Evolutionary conservation across 2,329 filamentous ascomycete genomes (phyloP), one percentile per base, ranked within the genome.

Genomic region (Xylaria sp.): DNA sequence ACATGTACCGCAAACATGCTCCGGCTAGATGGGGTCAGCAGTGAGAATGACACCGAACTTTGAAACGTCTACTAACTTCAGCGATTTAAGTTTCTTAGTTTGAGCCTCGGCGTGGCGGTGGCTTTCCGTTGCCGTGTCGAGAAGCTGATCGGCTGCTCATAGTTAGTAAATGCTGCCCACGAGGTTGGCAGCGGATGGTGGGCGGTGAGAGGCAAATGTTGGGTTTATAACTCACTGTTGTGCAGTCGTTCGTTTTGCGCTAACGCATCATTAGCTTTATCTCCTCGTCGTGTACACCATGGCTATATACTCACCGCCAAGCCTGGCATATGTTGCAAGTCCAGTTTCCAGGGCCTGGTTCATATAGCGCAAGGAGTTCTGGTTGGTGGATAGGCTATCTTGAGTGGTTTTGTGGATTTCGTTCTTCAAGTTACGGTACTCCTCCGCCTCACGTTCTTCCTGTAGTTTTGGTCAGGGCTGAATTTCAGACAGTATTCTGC

Each of bases 1-100:
- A 94, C 89, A 72, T 93, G 90, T 21, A 94, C 86, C 4, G 92
- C 91, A 73, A 97, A 97, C 92, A 97, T 96, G 80, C 89, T 93
- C 66, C 91, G 84, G 77, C 97, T 97, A 46, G 1, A 25, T 2
- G 31, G 90, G 84, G 77, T 97, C 96, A 52, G 56, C 23, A 38
- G 38, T 23, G 31, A 19, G 15, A 23, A 8, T 6, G 2, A 23
- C 4, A n/a, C 2, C n/a, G 7, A 23, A 15, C 14, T 33, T 23
- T 19, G 12, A 28, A 12, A 17, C 17, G 17, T 33, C 8, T 31
- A 56, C 64, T 53, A 4, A 61, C 64, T 66, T 64, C 0, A 66
- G 9, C 1, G 43, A 55, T 25, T 57, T 94, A 38, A 97, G 81
- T 73, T 97, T 92, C 50, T 88, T 86, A 1, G 92, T 90, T 70